Evolutionary conservation across 1,139 yeast genomes (phyloP).

Genomic region (Pichia sp.): DNA sequence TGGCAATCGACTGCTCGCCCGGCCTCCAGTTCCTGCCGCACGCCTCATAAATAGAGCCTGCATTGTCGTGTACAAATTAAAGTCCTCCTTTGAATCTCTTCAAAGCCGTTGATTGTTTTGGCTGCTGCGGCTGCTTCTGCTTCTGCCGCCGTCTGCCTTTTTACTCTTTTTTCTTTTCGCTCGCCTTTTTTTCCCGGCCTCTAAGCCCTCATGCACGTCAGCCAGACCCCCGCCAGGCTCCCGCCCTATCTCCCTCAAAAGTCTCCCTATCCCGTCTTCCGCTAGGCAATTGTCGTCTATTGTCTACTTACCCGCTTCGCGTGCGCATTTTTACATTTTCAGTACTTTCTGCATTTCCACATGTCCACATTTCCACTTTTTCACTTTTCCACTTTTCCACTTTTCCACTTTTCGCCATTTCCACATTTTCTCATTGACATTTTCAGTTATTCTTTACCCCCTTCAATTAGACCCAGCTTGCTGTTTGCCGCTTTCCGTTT

Average conservation of each 20-base stretch:
- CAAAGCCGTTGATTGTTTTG: neutral
- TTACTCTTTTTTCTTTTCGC: neutral
- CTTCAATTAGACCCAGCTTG: too few species aligned
- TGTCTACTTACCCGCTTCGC: too few species aligned
- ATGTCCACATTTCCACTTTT: too few species aligned
- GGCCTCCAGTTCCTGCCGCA: neutral
- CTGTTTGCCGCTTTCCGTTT: neutral
- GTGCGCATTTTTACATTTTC: too few species aligned
- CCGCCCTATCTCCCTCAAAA: neutral
- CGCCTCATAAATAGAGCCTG: neutral
- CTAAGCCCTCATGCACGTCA: neutral
- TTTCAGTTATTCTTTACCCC: too few species aligned
- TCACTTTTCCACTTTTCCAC: too few species aligned
- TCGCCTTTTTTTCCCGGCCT: neutral
- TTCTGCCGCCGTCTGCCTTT: neutral
- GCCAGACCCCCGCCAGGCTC: neutral
- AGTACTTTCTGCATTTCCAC: too few species aligned
- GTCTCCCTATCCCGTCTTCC: too few species aligned
- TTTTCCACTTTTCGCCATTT: too few species aligned
- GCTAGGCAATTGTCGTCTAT: too few species aligned
- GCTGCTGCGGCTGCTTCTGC: too few species aligned
- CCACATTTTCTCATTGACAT: too few species aligned
- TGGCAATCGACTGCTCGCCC: neutral
- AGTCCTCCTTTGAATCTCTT: neutral
- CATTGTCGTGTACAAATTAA: neutral